These are phyloP conservation scores for Oryza glumipatula DNA, from an alignment of 176 grass and related monocot genomes.

Conservation along the genomic window DNA sequence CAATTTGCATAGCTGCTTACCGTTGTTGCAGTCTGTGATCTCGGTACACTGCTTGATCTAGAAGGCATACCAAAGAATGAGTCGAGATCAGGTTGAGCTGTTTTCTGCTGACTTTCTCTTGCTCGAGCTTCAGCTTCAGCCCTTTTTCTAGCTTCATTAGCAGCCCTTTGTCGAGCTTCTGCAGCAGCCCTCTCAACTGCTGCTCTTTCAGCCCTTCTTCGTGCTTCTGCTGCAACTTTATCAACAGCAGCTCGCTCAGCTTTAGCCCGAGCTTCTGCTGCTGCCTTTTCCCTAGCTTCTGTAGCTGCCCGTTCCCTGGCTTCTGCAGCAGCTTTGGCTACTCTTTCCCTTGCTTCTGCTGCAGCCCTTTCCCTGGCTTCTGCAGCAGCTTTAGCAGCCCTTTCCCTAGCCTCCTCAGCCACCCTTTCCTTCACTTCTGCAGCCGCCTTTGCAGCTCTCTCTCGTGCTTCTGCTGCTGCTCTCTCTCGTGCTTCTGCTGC, in stretches of 20 bases:
- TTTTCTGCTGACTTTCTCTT: constrained; percentile 48
- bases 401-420: constrained; percentile 39
- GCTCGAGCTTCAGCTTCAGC: constrained; percentile 50
- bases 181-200: constrained; percentile 44
- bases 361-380: constrained; percentile 28
- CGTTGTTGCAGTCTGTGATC: constrained; percentile 37
- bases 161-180: constrained; percentile 61
- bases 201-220: constrained; percentile 55
- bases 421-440: constrained; percentile 37
- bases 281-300: constrained; percentile 48
- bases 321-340: constrained; percentile 28
- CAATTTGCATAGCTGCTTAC: constrained; percentile 24
- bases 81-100: constrained; percentile 61
- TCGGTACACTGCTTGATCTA: constrained; percentile 59
- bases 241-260: constrained; percentile 53
- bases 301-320: constrained; percentile 39
- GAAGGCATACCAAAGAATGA: constrained; percentile 66
- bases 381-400: not conserved
- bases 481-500: constrained; percentile 57
- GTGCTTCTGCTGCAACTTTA: constrained; percentile 56
- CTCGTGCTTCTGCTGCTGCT: constrained; percentile 45
- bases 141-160: constrained; percentile 52
- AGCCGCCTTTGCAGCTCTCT: constrained; percentile 42
- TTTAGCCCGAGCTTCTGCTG: constrained; percentile 48
- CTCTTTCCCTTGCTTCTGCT: constrained; percentile 22